These are phyloP conservation scores for Oryza meridionalis DNA, from an alignment of 176 grass and related monocot genomes.

Conservation along the genomic window DNA sequence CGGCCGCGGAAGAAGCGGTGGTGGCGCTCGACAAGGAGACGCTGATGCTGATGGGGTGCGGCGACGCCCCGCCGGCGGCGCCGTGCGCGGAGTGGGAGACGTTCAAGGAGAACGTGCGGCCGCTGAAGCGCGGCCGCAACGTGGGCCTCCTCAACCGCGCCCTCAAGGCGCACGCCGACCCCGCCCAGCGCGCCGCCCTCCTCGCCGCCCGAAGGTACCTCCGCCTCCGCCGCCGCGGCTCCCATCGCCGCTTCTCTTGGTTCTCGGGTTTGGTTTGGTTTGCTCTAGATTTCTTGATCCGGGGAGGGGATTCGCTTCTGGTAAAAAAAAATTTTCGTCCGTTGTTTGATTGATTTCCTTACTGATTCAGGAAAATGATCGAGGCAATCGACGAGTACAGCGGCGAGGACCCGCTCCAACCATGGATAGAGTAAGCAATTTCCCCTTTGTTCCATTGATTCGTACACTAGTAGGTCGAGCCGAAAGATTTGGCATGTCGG, in stretches of 20 bases:
- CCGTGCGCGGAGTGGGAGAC: slow-evolving; percentile 68
- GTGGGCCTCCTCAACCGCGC: slow-evolving; percentile 75
- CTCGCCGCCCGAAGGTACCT: slow-evolving; percentile 59
- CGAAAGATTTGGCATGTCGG: neutral
- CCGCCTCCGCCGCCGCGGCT: no score
- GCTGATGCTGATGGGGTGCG: slow-evolving; percentile 36
- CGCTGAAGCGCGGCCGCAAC: slow-evolving; percentile 93
- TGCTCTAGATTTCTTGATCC: slow-evolving; percentile 28
- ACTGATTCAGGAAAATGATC: slow-evolving; percentile 70
- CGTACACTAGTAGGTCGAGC: neutral
- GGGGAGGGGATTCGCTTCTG: neutral
- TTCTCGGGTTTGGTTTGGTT: neutral
- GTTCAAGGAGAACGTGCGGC: slow-evolving; percentile 93
- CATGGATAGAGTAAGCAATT: slow-evolving; percentile 83
- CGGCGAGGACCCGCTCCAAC: slow-evolving; percentile 85
- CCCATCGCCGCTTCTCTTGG: neutral
- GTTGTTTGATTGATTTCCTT: neutral
- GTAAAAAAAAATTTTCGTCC: neutral
- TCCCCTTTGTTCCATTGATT: slow-evolving; percentile 16
- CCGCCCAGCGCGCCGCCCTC: slow-evolving; percentile 57
- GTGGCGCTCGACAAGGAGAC: slow-evolving; percentile 37
- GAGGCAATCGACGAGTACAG: slow-evolving; percentile 78
- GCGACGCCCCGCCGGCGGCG: slow-evolving; percentile 10
- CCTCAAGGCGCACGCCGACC: slow-evolving; percentile 63
- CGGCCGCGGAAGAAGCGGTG: slow-evolving; percentile 24